These are phyloP conservation scores for Hylodesmum podocarpum DNA, from an alignment of 306 rosid species.

Conservation along the genomic window DNA sequence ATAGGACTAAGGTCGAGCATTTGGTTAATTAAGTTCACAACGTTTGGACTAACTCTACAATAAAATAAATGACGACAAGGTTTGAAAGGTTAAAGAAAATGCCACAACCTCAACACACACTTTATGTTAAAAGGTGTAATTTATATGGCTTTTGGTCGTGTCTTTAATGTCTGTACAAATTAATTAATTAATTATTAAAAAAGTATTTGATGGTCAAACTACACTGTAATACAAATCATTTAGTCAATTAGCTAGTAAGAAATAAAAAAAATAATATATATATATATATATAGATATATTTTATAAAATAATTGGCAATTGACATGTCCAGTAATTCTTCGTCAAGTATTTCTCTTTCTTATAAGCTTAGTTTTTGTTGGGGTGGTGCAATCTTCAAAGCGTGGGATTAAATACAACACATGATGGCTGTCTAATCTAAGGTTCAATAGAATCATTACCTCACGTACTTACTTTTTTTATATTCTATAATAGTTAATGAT, in stretches of 20 bases:
- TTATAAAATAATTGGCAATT: too few relatives aligned
- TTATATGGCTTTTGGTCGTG: background rate
- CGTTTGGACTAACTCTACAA: background rate
- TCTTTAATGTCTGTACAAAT: background rate
- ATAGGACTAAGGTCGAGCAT: background rate
- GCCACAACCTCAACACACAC: slow-evolving; percentile 4
- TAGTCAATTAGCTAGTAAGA: too few relatives aligned
- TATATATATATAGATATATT: too few relatives aligned
- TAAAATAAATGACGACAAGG: slow-evolving; percentile 13
- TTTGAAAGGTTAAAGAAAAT: background rate
- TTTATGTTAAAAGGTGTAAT: slow-evolving; percentile 16
- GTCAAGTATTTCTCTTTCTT: too few relatives aligned
- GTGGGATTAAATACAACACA: background rate
- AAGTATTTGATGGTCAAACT: too few relatives aligned
- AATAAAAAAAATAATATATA: too few relatives aligned
- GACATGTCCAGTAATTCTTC: too few relatives aligned
- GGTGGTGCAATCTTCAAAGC: background rate
- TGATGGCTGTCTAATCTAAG: background rate
- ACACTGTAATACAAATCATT: too few relatives aligned
- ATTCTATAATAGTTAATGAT: background rate
- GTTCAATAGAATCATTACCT: background rate
- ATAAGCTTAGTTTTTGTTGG: background rate
- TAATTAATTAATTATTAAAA: slow-evolving; percentile 22
- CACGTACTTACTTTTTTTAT: background rate
- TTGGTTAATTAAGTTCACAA: background rate